phyloP scores from a whole-genome alignment of 78 protist species.

The Speleostelium caveatum region DNA sequence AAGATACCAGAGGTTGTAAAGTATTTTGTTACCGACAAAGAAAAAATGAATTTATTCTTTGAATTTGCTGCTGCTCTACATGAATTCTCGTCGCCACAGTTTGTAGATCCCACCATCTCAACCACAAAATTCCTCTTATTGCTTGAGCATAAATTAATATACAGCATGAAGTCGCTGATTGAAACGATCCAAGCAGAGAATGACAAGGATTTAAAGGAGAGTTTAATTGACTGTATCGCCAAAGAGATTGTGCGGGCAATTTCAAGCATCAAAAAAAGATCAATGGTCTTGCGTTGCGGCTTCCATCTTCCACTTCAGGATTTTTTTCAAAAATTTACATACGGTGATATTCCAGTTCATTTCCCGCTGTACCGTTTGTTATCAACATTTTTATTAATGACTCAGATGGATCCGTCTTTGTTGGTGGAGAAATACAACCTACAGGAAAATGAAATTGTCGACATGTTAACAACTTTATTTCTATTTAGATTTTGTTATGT shows the following conservation, averaged over 20 bases:
- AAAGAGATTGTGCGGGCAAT: neutral
- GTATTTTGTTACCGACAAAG: constrained; percentile 7
- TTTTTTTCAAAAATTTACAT: constrained; percentile 62
- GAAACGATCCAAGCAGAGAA: neutral
- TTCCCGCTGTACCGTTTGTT: constrained; percentile 62
- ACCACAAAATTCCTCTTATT: constrained; percentile 36
- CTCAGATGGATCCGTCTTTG: neutral
- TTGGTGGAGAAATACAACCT: neutral
- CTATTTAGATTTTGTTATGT: constrained; percentile 64
- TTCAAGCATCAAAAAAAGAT: neutral
- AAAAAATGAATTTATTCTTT: constrained; percentile 9
- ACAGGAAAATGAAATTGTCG: neutral
- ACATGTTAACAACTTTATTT: constrained; percentile 41
- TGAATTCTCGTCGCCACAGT: constrained; percentile 49
- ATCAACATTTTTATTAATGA: neutral
- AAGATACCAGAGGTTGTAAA: constrained; percentile 11
- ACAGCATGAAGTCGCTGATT: neutral
- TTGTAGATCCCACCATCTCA: constrained; percentile 63
- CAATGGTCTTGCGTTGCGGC: neutral
- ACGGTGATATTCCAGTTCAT: constrained; percentile 68
- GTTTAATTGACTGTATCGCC: neutral
- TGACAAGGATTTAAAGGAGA: neutral
- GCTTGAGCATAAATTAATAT: constrained; percentile 17
- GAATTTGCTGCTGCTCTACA: constrained; percentile 46
- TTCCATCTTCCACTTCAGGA: constrained; percentile 74